Conservation (phyloP, 768 basidiomycete genomes). For the Psilocybe subaeruginosa region DNA sequence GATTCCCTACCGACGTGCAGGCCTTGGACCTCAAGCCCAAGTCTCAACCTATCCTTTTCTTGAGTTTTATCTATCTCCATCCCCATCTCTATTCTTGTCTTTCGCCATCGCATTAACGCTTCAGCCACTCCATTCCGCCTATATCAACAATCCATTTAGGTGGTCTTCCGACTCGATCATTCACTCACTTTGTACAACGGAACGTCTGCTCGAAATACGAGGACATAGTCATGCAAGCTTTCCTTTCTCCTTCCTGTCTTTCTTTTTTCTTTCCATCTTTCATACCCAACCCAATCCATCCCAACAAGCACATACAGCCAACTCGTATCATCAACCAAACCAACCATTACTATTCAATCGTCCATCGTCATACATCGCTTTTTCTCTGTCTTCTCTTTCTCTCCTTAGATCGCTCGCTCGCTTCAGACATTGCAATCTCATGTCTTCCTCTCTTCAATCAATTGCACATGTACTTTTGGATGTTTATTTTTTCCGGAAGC, state of each 20-base stretch:
- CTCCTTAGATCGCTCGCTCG: background rate
- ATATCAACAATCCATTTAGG: background rate
- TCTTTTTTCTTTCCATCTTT: background rate
- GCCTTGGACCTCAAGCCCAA: no score
- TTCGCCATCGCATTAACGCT: background rate
- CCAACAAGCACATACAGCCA: background rate
- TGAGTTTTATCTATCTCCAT: no score
- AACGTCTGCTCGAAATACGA: slow-evolving; percentile 9
- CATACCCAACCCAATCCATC: background rate
- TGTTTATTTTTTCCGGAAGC: no score
- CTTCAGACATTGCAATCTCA: background rate
- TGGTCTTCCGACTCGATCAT: background rate
- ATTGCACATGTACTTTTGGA: no score
- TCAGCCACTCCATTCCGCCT: background rate
- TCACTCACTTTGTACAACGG: slow-evolving; percentile 12
- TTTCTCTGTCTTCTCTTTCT: background rate
- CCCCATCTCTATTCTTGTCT: no score
- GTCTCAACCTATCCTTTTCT: no score
- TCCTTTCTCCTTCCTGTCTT: background rate
- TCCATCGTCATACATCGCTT: background rate
- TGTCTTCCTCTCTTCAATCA: no score
- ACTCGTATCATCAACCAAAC: background rate
- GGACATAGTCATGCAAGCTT: background rate
- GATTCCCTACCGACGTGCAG: no score
- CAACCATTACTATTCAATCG: background rate